These are phyloP conservation scores for Tulasnella sp. DNA, from an alignment of 768 basidiomycete genomes.

Conservation along the genomic window DNA sequence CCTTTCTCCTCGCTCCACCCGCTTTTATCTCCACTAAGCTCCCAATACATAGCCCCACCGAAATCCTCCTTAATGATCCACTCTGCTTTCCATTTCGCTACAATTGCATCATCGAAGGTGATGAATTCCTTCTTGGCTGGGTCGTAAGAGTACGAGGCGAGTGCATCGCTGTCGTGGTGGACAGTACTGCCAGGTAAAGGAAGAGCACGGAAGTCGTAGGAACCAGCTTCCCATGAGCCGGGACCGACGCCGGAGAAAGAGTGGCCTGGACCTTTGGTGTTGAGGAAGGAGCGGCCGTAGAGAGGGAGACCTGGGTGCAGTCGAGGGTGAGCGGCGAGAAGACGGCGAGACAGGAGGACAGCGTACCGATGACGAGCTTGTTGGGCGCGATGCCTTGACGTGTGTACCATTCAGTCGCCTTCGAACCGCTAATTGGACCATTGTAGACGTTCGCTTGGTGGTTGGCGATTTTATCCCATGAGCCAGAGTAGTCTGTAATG, in stretches of 20 bases:
- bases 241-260: slow-evolving; percentile 75
- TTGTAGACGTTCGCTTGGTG: slow-evolving; percentile 84
- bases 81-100: slow-evolving; percentile 64
- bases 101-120: slow-evolving; percentile 66
- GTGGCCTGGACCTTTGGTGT: slow-evolving; percentile 72
- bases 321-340: slow-evolving; percentile 20
- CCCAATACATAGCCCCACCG: slow-evolving; percentile 81
- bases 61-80: slow-evolving; percentile 71
- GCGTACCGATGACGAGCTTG: slow-evolving; percentile 69
- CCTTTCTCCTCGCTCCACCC: slow-evolving; percentile 62
- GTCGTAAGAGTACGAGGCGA: slow-evolving; percentile 84
- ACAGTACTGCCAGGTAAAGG: slow-evolving; percentile 66
- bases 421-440: slow-evolving; percentile 52
- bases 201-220: slow-evolving; percentile 89
- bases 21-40: slow-evolving; percentile 39
- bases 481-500: slow-evolving; percentile 33
- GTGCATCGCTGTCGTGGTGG: slow-evolving; percentile 52
- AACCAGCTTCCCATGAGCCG: slow-evolving; percentile 74
- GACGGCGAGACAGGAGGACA: background rate
- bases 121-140: slow-evolving; percentile 67
- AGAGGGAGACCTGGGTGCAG: slow-evolving; percentile 56
- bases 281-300: slow-evolving; percentile 86
- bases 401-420: slow-evolving; percentile 63
- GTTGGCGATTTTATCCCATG: slow-evolving; percentile 37
- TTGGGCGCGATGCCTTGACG: slow-evolving; percentile 59